Evolutionary conservation across 176 grass and related monocot species (phyloP), one percentile per base, ranked within the genome.

Genomic region (Musa troglodytarum): DNA sequence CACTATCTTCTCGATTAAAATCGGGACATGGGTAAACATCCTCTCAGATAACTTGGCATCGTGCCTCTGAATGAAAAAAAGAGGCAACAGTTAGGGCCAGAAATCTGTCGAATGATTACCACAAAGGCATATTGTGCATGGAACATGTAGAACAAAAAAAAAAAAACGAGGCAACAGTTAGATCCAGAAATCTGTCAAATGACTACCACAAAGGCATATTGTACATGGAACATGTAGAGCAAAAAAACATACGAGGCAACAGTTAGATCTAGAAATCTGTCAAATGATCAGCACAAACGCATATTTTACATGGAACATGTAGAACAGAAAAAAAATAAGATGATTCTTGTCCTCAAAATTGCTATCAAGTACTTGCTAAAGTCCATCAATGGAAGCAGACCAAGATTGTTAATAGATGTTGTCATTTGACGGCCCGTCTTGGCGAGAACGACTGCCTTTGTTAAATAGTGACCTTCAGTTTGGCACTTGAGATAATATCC

Each of bases 221-320:
- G 49, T 70, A 70, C 68, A 61, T 43, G 17, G 26, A 16, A 34
- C 65, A 34, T 67, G 13, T 43, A 34, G 28, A 7, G 4, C 34
- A 61, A 8, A 19, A 17, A 34, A 34, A 29, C 2, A 67, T 26
- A 67, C 13, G 16, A 70, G 65, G 43, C 43, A 70, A 51, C 16
- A 70, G 51, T 43, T 19, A 51, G 51, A 70, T 70, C 63, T 19
- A 70, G 34, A 20, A 50, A 70, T 50, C 68, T 70, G 68, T 13
- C 16, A 21, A 14, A 12, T 70, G 2, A 70, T 51, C 1, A 1
- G 16, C 68, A 26, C 12, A 9, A 34, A 65, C 1, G 63, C 63
- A 8, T 51, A 70, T n/a, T 49, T 15, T 70, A 51, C 68, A 59
- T 34, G 17, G 65, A 15, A 34, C 65, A 34, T 67, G 25, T 43